Conservation (phyloP, 805 yeast genomes). For the Suhomyces sp. region DNA sequence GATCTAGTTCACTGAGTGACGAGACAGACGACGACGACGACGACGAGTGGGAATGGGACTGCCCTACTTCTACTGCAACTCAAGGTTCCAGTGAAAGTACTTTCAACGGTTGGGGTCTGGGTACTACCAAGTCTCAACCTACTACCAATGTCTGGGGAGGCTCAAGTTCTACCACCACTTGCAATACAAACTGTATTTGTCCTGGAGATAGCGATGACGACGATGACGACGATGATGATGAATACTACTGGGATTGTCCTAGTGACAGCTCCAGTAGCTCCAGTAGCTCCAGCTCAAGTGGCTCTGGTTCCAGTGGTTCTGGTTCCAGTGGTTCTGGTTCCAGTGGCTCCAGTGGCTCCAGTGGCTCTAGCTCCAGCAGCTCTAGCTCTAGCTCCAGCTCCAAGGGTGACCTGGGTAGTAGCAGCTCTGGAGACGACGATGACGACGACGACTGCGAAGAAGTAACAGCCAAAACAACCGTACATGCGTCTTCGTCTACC, state of each 20-base stretch:
- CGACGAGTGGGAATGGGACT: neutral
- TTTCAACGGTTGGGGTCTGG: slow-evolving; percentile 4
- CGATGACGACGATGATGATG: slow-evolving; percentile 8
- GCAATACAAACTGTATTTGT: slow-evolving; percentile 11
- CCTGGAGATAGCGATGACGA: slow-evolving; percentile 10
- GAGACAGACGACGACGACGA: neutral
- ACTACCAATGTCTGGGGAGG: slow-evolving; percentile 10
- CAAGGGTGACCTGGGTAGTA: slow-evolving; percentile 4
- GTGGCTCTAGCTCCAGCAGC: slow-evolving; percentile 5
- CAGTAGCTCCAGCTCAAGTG: slow-evolving; percentile 1
- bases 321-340: slow-evolving; percentile 2
- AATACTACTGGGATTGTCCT: slow-evolving; percentile 9
- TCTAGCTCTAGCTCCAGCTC: slow-evolving; percentile 8
- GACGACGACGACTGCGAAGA: slow-evolving; percentile 12
- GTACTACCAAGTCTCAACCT: slow-evolving; percentile 3
- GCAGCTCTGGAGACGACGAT: slow-evolving; percentile 7
- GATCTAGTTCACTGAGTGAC: neutral
- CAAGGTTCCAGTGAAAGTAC: slow-evolving; percentile 1
- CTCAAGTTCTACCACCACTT: slow-evolving; percentile 5
- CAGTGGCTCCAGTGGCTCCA: slow-evolving; percentile 1
- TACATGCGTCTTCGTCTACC: neutral
- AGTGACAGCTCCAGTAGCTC: neutral
- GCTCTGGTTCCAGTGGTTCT: neutral
- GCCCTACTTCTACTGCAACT: slow-evolving; percentile 1
- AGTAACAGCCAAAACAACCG: neutral